A percentile compares a stretch with the other conserved stretches of the same genome.
These are phyloP conservation scores for Lipomyces oligophaga DNA, from an alignment of 805 yeast species.

Conservation along the genomic window DNA sequence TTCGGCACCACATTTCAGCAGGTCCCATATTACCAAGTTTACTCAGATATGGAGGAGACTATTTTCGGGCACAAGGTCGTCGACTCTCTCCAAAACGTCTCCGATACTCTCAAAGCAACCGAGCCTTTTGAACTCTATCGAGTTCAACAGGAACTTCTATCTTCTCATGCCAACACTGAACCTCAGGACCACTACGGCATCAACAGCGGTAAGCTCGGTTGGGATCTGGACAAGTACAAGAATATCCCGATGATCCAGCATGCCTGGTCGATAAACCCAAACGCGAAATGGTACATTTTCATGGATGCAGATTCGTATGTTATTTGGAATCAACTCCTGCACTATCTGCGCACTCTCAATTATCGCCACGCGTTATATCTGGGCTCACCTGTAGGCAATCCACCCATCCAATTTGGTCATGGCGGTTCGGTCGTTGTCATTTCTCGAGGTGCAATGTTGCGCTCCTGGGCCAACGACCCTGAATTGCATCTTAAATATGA, in stretches of 20 bases:
- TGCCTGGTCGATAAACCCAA: conserved; percentile 36
- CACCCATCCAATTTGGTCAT: conserved; percentile 36
- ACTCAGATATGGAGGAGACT: conserved; percentile 37
- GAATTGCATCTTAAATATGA: conserved; percentile 28
- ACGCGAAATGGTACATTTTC: conserved; percentile 38
- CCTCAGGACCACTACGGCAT: conserved; percentile 16
- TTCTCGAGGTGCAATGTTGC: conserved; percentile 37
- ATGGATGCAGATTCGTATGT: conserved; percentile 39
- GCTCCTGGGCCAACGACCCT: conserved; percentile 32
- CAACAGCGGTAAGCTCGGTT: conserved; percentile 29
- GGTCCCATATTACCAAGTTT: conserved; percentile 37
- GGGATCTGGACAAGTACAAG: conserved; percentile 40
- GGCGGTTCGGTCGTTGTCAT: conserved; percentile 41
- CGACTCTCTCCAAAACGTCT: conserved; percentile 33
- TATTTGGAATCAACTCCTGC: conserved; percentile 32
- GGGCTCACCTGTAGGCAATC: conserved; percentile 34
- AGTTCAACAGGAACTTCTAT: conserved; percentile 15
- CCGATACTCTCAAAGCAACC: conserved; percentile 10
- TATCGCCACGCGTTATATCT: conserved; percentile 35
- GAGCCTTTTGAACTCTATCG: conserved; percentile 32
- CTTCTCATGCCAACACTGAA: conserved; percentile 6
- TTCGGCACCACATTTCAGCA: conserved; percentile 34
- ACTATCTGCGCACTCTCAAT: conserved; percentile 29
- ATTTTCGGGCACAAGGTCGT: conserved; percentile 37
- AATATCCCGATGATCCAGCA: conserved; percentile 39